phyloP scores from a whole-genome alignment of 805 yeast genomes.

The Saturnispora ahearnii region DNA sequence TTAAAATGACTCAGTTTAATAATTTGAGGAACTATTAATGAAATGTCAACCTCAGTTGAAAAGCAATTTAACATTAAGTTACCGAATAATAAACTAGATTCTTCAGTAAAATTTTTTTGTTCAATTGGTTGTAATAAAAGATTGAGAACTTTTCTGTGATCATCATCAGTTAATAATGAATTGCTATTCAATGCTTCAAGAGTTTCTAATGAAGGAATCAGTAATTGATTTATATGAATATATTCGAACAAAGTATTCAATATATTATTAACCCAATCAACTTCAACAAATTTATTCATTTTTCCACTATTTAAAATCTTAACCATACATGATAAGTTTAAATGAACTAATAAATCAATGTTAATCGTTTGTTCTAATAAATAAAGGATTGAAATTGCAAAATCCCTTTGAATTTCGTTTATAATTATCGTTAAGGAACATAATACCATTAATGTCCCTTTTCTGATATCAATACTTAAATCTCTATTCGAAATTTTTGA shows the following conservation, averaged over 20 bases:
- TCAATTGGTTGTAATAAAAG: background rate
- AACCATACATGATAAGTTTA: conserved; percentile 17
- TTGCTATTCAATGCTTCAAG: conserved; percentile 10
- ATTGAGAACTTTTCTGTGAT: conserved; percentile 5
- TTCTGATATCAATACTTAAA: conserved; percentile 27
- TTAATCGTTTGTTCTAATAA: conserved; percentile 21
- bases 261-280: conserved; percentile 17
- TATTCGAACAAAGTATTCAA: conserved; percentile 16
- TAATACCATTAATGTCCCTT: conserved; percentile 20
- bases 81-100: conserved; percentile 1
- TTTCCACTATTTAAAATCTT: conserved; percentile 12
- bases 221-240: conserved; percentile 16
- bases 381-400: conserved; percentile 8
- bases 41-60: background rate
- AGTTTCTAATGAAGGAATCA: conserved; percentile 14
- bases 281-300: conserved; percentile 7
- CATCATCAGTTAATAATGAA: conserved; percentile 9
- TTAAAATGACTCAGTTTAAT: background rate
- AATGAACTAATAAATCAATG: conserved; percentile 23
- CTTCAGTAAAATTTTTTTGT: background rate
- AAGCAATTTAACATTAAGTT: background rate
- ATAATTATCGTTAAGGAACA: conserved; percentile 9
- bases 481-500: conserved; percentile 24
- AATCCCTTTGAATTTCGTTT: background rate
- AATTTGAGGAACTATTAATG: background rate